Evolutionary conservation across 176 grass and related monocot genomes (phyloP).

Genomic region (Poa annua): DNA sequence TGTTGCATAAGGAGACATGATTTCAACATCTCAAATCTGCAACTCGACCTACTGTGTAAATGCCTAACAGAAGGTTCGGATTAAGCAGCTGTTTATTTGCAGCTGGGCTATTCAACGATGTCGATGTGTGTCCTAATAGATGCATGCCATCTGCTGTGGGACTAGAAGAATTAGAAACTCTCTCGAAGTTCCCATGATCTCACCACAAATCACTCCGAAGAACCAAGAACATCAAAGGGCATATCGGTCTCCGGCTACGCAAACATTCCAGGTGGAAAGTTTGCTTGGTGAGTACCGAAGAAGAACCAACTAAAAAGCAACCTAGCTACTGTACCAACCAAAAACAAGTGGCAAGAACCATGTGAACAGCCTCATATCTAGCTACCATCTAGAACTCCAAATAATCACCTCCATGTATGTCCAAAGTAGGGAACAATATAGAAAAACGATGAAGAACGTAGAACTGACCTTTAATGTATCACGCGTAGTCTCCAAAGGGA

Average conservation of each 20-base stretch:
- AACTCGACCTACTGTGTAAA: not conserved
- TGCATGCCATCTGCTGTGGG: not conserved
- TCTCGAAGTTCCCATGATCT: not conserved
- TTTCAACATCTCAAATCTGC: not conserved
- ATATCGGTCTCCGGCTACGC: not conserved
- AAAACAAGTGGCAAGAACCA: slow-evolving; percentile 20
- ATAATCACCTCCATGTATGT: not conserved
- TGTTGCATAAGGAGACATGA: not conserved
- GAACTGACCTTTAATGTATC: not conserved
- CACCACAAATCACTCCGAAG: not conserved
- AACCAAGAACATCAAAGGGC: not conserved
- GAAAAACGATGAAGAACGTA: not conserved
- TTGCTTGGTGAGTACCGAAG: slow-evolving; percentile 7
- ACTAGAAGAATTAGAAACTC: not conserved
- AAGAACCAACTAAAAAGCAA: slow-evolving; percentile 7
- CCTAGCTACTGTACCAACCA: slow-evolving; percentile 10
- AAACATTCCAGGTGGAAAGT: slow-evolving; percentile 19
- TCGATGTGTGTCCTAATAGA: not conserved
- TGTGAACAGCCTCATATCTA: not conserved
- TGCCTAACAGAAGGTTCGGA: not conserved
- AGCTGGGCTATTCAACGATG: slow-evolving; percentile 4
- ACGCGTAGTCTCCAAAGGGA: not conserved
- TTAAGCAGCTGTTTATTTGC: not conserved
- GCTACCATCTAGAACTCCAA: not conserved
- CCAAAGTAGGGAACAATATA: slow-evolving; percentile 2